Evolutionary conservation across 352 stramenopile species (phyloP), one percentile per base, ranked within the genome.

Genomic region (Pythium volutum): DNA sequence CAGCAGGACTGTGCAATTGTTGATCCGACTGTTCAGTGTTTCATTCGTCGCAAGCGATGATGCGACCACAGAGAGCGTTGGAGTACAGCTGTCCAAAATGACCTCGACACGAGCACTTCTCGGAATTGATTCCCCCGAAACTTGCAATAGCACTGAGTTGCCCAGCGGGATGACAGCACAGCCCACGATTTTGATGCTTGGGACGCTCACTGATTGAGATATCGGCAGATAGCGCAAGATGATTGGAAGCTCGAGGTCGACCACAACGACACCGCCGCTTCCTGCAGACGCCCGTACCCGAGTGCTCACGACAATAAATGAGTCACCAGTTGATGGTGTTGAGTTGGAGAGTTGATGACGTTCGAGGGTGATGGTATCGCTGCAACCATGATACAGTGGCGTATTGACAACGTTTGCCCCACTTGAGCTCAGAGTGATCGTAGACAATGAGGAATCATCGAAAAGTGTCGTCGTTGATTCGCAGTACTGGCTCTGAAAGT

Each of bases 161-260:
- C 55, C 55, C 33, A 55, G 11, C 11, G 55, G 33, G 16, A 49
- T 22, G 14, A 38, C 23, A 16, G 46, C 4, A n/a, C 54, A 41
- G 6, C 64, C 70, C 7, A 69, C 20, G 25, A 55, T 6, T 5
- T 58, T 33, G 8, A 69, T 16, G 11, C 41, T 38, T 3, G 43
- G 31, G 2, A 22, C 7, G 1, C 0, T 25, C 8, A 46, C 12
- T 6, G n/a, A 22, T 1, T 26, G 14, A 23, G 23, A 20, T 1
- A 38, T 18, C 11, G 39, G 23, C 8, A 70, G n/a, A n/a, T 61
- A 45, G 1, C 14, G 45, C 68, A 64, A 78, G 16, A 20, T 49
- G 7, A 74, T 45, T 10, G 71, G 62, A 7, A 78, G 27, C n/a
- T 46, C 55, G 16, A 70, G 50, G 9, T 57, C 39, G 11, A 47